Base-by-base conservation (phyloP, 768 basidiomycete species). In the Daedaleopsis sinensis region DNA sequence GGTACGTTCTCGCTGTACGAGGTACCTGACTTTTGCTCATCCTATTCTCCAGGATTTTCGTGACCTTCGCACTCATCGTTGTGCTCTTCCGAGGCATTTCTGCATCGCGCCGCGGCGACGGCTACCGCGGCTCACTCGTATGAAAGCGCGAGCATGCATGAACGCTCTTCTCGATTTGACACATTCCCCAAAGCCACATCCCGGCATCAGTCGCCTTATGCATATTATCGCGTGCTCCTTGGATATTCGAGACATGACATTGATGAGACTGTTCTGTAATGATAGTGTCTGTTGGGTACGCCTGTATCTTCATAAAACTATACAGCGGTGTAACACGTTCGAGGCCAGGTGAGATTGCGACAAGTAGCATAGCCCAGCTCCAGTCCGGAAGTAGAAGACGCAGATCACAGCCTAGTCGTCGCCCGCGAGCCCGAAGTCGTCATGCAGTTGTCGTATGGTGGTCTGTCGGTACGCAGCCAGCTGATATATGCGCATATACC, bases 371-470 rank as follows among this genome's bases (percentile, higher is more conserved):
- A 39, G 46, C 13, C 48, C 4, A 27, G 21, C 13, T 38, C 37
- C 8, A 46, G 27, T 19, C 3, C 46, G 10, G 23, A 39, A 49
- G 10, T 13, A 1, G 44, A 38, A 63, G 39, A 1, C 6, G 46
- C 12, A 21, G 38, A 19, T 27, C 18, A 21, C 47, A 49, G 23
- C 6, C 47, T 49, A 90, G 64, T 91, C 90, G 6, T 80, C 78
- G 58, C 79, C 79, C 18, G 78, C 78, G 44, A 94, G 78, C 5
- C 81, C 89, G 65, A 86, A 82, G 39, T 93, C 90, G 52, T 84
- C 78, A 68, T 93, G 91, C 19, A 93, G 82, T 71, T 91, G 84
- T 53, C 85, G 78, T 48, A 94, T 79, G 0, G 92, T 93, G 3
- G 82, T 86, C 64, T 86, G 83, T 59, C 83, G 86, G 61, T 88